Conservation (phyloP, 192 early-diverging fungal genomes). For the Coemansia sp. region DNA sequence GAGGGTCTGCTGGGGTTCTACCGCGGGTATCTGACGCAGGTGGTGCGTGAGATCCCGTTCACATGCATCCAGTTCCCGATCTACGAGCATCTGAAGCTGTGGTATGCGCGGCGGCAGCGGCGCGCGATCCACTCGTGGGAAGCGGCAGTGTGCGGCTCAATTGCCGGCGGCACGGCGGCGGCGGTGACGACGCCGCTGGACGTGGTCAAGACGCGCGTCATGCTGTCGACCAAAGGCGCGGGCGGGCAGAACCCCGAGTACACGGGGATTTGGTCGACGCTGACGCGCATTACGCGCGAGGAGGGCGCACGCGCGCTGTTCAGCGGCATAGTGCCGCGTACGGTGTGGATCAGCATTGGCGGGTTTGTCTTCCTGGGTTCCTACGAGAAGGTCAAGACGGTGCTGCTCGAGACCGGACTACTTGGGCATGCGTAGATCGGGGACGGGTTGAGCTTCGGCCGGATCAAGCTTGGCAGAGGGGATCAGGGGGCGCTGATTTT, state of each 20-base stretch:
- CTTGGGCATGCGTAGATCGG: conserved; percentile 8
- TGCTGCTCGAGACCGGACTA: conserved; percentile 21
- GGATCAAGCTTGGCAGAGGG: neutral
- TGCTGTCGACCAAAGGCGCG: conserved; percentile 69
- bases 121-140: conserved; percentile 67
- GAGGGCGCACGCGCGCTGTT: conserved; percentile 78
- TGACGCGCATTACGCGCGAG: conserved; percentile 68
- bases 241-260: conserved; percentile 48
- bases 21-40: conserved; percentile 85
- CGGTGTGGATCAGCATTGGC: conserved; percentile 93
- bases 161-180: conserved; percentile 88
- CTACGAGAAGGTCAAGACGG: conserved; percentile 76
- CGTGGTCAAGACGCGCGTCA: conserved; percentile 92
- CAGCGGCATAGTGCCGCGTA: conserved; percentile 87
- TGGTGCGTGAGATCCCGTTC: conserved; percentile 96
- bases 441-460: too few species aligned
- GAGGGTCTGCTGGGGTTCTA: conserved; percentile 88
- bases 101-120: conserved; percentile 50
- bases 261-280: conserved; percentile 64
- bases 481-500: too few species aligned
- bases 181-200: conserved; percentile 92
- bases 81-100: conserved; percentile 82
- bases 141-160: conserved; percentile 78
- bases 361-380: conserved; percentile 94
- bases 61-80: conserved; percentile 95